Base-by-base conservation (phyloP, 257 asterid species). In the Gynochthodes officinalis region DNA sequence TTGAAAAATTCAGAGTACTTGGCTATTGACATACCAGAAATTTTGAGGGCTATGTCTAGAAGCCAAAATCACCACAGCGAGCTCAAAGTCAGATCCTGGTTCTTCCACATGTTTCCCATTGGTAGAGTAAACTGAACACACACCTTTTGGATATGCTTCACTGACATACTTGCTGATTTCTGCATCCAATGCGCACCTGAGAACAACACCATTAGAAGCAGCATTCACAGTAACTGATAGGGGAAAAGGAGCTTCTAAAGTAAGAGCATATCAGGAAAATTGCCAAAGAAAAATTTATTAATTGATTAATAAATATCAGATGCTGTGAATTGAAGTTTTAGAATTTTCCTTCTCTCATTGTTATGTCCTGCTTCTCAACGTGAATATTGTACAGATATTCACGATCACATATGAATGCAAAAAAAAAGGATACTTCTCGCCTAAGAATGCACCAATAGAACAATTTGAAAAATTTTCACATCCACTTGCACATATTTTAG, bases 41-140 rank as follows among this genome's bases (percentile, higher is more conserved):
- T 91, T 94, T 78, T 91, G 97, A 73, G 99, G 99, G 86, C 97
- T 94, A 67, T 77, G 90, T 76, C 94, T 90, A 74, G 89, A 86
- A 79, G 99, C 97, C 81, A 87, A 91, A 84, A 94, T 89, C 60
- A 91, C 93, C 78, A 91, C 96, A 79, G 85, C 97, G 78, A 94
- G 90, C 85, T 88, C 97, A 83, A 94, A 94, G 72, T 91, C 84
- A 19, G 81, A 82, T 73, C 99, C 97, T 67, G 91, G 85, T 77
- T 89, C 97, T 80, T 88, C 97, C 78, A 86, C 95, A 73, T 87
- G 91, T 86, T 87, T 94, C 73, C 97, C 97, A 60, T 74, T 78
- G 58, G 81, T 79, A 77, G 97, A 90, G 84, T 91, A 91, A 49
- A 94, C 97, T 21, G 97, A 86, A 73, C 96, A 82, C 64, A 88